Percentiles rank a stretch among this genome's conserved stretches.
Evolutionary conservation across 768 basidiomycete genomes (phyloP).

Genomic region (Suillus hirtellus): DNA sequence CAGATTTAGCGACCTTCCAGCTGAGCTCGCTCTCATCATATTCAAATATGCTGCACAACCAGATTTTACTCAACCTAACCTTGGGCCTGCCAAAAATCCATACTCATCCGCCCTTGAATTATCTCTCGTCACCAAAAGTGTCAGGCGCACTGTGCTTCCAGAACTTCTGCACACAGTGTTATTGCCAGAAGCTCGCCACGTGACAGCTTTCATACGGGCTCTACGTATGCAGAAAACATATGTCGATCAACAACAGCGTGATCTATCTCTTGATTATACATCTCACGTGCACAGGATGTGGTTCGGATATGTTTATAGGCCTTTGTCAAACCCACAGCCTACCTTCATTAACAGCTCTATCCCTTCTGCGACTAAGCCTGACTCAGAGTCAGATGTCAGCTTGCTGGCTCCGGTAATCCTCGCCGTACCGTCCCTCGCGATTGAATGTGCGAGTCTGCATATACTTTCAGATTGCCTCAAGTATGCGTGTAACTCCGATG

Average conservation of each 20-base stretch:
- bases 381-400: slow-evolving; percentile 18
- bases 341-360: neutral
- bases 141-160: slow-evolving; percentile 39
- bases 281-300: slow-evolving; percentile 36
- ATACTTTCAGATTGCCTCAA: slow-evolving; percentile 37
- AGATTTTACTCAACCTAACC: slow-evolving; percentile 8
- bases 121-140: slow-evolving; percentile 32
- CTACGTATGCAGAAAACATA: slow-evolving; percentile 29
- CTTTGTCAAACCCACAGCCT: slow-evolving; percentile 14
- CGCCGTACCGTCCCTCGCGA: slow-evolving; percentile 26
- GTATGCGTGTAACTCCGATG: neutral
- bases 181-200: slow-evolving; percentile 19
- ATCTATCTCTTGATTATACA: slow-evolving; percentile 34
- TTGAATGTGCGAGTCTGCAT: slow-evolving; percentile 33
- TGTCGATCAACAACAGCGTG: slow-evolving; percentile 12
- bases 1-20: slow-evolving; percentile 29
- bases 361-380: neutral
- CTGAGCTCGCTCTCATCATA: slow-evolving; percentile 39
- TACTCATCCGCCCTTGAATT: slow-evolving; percentile 32
- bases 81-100: neutral
- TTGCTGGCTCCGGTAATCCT: slow-evolving; percentile 15
- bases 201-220: slow-evolving; percentile 31
- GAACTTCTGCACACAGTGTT: slow-evolving; percentile 41
- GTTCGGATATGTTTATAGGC: slow-evolving; percentile 33
- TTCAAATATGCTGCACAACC: slow-evolving; percentile 33